These are phyloP conservation scores for Stenogyne calaminthoides DNA, from an alignment of 305 asterid genomes.

Conservation along the genomic window DNA sequence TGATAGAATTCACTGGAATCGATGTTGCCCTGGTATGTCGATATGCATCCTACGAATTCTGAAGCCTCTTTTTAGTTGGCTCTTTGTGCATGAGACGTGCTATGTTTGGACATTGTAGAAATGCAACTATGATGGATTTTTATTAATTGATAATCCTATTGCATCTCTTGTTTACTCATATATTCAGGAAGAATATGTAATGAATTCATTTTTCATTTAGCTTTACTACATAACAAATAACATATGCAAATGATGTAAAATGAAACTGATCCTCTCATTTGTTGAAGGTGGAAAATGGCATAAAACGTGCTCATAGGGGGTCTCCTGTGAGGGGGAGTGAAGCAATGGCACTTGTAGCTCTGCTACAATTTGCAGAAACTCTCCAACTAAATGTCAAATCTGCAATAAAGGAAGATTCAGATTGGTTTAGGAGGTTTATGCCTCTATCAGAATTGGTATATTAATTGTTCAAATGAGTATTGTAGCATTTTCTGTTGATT, in stretches of 20 bases:
- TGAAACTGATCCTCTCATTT: slow-evolving; percentile 19
- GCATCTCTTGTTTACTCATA: neutral
- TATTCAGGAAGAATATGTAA: slow-evolving; percentile 7
- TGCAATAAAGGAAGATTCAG: slow-evolving; percentile 76
- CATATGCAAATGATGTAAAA: slow-evolving; percentile 10
- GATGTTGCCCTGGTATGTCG: slow-evolving; percentile 61
- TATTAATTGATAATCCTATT: slow-evolving; percentile 5
- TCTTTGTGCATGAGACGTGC: neutral
- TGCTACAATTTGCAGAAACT: slow-evolving; percentile 64
- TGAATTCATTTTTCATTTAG: neutral
- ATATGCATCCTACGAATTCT: slow-evolving; percentile 12
- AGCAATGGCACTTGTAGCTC: slow-evolving; percentile 67
- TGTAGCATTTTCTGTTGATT: slow-evolving; percentile 25
- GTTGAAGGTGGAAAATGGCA: slow-evolving; percentile 73
- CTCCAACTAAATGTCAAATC: slow-evolving; percentile 76
- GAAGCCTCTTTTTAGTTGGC: slow-evolving; percentile 20
- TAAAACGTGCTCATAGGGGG: slow-evolving; percentile 63
- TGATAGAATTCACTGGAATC: slow-evolving; percentile 73
- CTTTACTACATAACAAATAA: slow-evolving; percentile 2
- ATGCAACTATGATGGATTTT: neutral
- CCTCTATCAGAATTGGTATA: slow-evolving; percentile 86
- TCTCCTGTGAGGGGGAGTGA: slow-evolving; percentile 72
- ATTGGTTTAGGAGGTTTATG: slow-evolving; percentile 76
- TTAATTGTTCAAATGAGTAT: slow-evolving; percentile 18
- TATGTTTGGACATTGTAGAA: neutral